These are phyloP conservation scores for Zalerion maritima DNA, from an alignment of 495 filamentous ascomycete species.

Conservation along the genomic window DNA sequence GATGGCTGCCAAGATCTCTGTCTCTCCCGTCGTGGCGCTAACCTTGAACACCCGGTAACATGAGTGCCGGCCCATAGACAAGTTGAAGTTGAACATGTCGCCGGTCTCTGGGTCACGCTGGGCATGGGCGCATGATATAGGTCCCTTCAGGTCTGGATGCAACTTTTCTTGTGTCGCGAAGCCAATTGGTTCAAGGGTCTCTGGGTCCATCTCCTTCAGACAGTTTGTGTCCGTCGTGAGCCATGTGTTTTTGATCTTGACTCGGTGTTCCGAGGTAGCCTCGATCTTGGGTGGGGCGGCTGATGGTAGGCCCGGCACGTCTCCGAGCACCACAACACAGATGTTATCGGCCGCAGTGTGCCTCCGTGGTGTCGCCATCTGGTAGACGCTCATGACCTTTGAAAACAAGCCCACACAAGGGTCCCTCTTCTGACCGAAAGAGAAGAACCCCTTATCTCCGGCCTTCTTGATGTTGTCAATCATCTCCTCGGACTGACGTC, in stretches of 20 bases:
- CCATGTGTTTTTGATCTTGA: slow-evolving; percentile 34
- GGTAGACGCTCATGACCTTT: slow-evolving; percentile 47
- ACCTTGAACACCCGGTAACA: slow-evolving; percentile 52
- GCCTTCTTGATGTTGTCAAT: slow-evolving; percentile 38
- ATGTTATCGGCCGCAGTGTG: slow-evolving; percentile 33
- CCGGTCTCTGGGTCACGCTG: slow-evolving; percentile 56
- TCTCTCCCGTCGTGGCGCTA: slow-evolving; percentile 43
- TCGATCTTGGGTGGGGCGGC: background rate
- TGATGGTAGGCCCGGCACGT: slow-evolving; percentile 34
- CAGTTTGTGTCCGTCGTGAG: slow-evolving; percentile 43
- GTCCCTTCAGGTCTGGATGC: slow-evolving; percentile 52
- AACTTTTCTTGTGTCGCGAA: slow-evolving; percentile 39
- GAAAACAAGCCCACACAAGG: slow-evolving; percentile 54
- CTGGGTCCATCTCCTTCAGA: slow-evolving; percentile 47
- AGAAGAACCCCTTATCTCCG: slow-evolving; percentile 30
- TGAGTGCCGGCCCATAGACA: slow-evolving; percentile 26
- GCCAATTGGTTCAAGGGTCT: slow-evolving; percentile 55
- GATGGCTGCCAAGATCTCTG: slow-evolving; percentile 56
- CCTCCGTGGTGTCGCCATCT: slow-evolving; percentile 2
- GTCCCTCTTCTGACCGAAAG: slow-evolving; percentile 51
- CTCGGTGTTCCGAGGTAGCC: slow-evolving; percentile 11
- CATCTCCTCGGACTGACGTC: slow-evolving; percentile 41
- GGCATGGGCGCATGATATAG: slow-evolving; percentile 49
- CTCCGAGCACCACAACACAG: slow-evolving; percentile 44
- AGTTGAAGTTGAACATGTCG: slow-evolving; percentile 68